Conservation (phyloP, 192 early-diverging fungal genomes). For the Pilobolus umbonatus region DNA sequence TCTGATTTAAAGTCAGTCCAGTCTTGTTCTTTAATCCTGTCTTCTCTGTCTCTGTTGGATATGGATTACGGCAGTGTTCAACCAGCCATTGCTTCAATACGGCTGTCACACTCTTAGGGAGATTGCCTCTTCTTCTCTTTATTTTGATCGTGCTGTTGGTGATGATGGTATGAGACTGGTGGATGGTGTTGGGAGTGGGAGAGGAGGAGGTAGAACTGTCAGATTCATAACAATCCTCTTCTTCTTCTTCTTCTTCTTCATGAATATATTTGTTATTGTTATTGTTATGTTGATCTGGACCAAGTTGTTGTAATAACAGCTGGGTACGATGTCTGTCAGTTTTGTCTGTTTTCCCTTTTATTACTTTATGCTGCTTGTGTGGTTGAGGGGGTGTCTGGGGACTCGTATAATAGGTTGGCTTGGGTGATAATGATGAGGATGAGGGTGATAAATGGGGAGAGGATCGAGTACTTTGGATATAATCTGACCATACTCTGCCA, state of each 20-base stretch:
- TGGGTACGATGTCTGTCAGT: neutral
- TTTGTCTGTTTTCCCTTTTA: neutral
- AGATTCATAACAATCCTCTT: neutral
- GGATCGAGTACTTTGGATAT: slow-evolving; percentile 14
- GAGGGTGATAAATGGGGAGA: slow-evolving; percentile 8
- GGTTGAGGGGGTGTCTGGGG: slow-evolving; percentile 5
- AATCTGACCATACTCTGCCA: slow-evolving; percentile 14
- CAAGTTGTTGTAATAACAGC: slow-evolving; percentile 6
- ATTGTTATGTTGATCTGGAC: neutral
- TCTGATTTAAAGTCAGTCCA: slow-evolving; percentile 56
- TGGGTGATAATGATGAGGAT: neutral
- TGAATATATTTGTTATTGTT: neutral
- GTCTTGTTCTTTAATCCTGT: slow-evolving; percentile 45
- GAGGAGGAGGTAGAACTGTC: slow-evolving; percentile 2
- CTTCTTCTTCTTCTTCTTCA: neutral
- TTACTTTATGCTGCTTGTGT: neutral
- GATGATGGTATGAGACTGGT: neutral
- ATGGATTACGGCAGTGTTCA: slow-evolving; percentile 58
- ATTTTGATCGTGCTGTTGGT: neutral
- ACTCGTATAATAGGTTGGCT: slow-evolving; percentile 1
- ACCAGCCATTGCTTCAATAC: slow-evolving; percentile 59
- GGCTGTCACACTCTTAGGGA: slow-evolving; percentile 54
- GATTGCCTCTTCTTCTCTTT: slow-evolving; percentile 47
- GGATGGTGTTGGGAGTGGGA: slow-evolving; percentile 1
- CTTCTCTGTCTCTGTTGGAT: slow-evolving; percentile 65